Base-by-base conservation (phyloP, 2,329 filamentous ascomycete genomes). In the Calonectria ilicicola region DNA sequence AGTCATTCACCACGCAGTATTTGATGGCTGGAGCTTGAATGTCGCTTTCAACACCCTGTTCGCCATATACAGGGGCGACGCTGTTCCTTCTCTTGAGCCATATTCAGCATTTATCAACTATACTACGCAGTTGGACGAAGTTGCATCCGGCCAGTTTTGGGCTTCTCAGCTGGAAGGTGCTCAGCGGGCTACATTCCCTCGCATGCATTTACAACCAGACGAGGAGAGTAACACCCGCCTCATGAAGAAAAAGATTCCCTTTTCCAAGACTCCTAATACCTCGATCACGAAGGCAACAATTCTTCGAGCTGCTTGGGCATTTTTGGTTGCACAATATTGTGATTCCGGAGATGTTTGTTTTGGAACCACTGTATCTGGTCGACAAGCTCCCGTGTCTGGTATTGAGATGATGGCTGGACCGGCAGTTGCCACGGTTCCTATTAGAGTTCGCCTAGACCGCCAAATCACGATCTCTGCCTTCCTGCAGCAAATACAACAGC, bases 351-450 rank as follows among this genome's bases (percentile, higher is more conserved):
- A 66, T 8, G 15, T 66, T n/a, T 51, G 46, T 9, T 66, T 66
- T n/a, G 64, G 64, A n/a, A 42, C 46, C 9, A 51, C 49, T 12
- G 35, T 66, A n/a, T 56, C 46, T 0, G 64, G 64, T 17, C 64
- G 64, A 47, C 74, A 74, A 5, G 74, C 74, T 3, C 58, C 75
- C 2, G 65, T 81, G 0, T 21, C 63, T 2, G 77, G 70, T 1
- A 71, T 77, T 21, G 75, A 80, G 14, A 21, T 27, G 3, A 74
- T 80, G 27, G 27, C 70, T 6, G 79, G 72, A 1, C 78, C 80
- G 12, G 78, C 85, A 73, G 84, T 87, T 53, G 83, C 77, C 5
- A 78, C 77, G 3, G 74, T 81, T 1, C 80, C 79, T 3, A 35
- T 80, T 3, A 67, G 76, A 0, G 56, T 80, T 5, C 32, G 38